A percentile compares a stretch with the other conserved stretches of the same genome.
Evolutionary conservation across 805 yeast species (phyloP).

Genomic region (Candida pseudoglaebosa): DNA sequence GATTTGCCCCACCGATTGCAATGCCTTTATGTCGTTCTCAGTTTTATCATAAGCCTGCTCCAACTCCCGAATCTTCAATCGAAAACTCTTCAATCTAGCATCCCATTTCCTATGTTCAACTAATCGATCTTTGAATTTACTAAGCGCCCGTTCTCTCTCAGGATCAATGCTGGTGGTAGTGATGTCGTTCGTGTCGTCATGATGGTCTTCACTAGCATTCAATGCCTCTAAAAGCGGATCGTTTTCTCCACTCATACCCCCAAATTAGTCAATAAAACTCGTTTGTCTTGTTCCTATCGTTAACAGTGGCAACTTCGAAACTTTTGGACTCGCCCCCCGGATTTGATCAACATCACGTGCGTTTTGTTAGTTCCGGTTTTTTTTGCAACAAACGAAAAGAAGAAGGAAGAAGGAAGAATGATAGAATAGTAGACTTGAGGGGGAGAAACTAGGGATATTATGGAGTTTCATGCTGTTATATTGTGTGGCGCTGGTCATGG

Average conservation of each 20-base stretch:
- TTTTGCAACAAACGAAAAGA: no score
- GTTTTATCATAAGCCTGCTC: constrained; percentile 87
- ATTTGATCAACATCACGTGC: no score
- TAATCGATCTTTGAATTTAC: constrained; percentile 77
- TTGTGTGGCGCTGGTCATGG: constrained; percentile 82
- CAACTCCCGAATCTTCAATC: constrained; percentile 77
- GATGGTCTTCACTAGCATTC: constrained; percentile 34
- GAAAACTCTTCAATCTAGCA: constrained; percentile 77
- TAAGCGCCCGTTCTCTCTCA: constrained; percentile 74
- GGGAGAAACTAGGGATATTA: constrained; percentile 19
- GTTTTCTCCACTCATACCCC: constrained; percentile 52
- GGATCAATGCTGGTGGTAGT: constrained; percentile 45
- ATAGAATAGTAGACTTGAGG: not conserved
- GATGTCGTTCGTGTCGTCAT: constrained; percentile 14
- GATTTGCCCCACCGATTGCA: constrained; percentile 95
- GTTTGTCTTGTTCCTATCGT: not conserved
- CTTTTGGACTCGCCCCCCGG: no score
- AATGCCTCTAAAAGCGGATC: constrained; percentile 78
- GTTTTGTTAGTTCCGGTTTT: no score
- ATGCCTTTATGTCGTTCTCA: constrained; percentile 93
- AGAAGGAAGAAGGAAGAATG: no score
- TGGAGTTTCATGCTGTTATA: constrained; percentile 92
- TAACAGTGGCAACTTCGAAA: no score
- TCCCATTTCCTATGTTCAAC: constrained; percentile 95
- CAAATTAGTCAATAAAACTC: not conserved